Evolutionary conservation across 345 rosid genomes (phyloP).

Genomic region (Physaria fendleri): DNA sequence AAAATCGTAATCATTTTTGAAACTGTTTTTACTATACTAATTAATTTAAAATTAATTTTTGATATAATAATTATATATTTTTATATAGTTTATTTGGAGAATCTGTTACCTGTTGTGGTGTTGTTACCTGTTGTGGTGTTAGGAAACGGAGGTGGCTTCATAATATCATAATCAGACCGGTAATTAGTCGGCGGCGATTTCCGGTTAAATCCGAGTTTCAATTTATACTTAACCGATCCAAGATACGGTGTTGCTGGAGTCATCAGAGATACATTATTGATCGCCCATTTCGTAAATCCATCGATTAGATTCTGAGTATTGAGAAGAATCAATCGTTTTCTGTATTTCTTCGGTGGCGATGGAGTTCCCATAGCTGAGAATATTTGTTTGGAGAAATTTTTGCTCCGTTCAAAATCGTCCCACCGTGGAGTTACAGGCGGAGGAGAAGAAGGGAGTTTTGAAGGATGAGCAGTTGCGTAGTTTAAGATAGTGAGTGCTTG

Average conservation of each 20-base stretch:
- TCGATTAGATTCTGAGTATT: conserved; percentile 61
- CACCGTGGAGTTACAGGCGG: conserved; percentile 62
- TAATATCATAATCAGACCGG: conserved; percentile 37
- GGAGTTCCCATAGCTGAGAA: conserved; percentile 39
- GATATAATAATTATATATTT: too few relatives aligned
- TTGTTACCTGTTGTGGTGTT: conserved; percentile 44
- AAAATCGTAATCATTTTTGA: too few relatives aligned
- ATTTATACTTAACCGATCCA: conserved; percentile 47
- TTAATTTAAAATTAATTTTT: too few relatives aligned
- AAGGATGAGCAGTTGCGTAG: conserved; percentile 39
- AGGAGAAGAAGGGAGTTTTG: conserved; percentile 34
- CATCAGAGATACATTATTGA: conserved; percentile 60
- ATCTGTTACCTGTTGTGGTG: too few relatives aligned
- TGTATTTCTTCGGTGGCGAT: conserved; percentile 31
- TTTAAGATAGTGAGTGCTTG: conserved; percentile 52
- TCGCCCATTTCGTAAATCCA: conserved; percentile 58
- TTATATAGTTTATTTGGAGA: too few relatives aligned
- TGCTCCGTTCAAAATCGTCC: conserved; percentile 55
- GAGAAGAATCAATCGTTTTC: conserved; percentile 48
- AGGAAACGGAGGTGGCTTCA: conserved; percentile 39
- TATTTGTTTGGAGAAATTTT: conserved; percentile 34
- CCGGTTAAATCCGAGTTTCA: conserved; percentile 36
- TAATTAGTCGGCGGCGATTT: conserved; percentile 44
- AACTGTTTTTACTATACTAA: too few relatives aligned
- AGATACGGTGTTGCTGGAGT: conserved; percentile 73